Conservation (phyloP, 805 yeast species). For the Cyberlindnera misumaiensis region DNA sequence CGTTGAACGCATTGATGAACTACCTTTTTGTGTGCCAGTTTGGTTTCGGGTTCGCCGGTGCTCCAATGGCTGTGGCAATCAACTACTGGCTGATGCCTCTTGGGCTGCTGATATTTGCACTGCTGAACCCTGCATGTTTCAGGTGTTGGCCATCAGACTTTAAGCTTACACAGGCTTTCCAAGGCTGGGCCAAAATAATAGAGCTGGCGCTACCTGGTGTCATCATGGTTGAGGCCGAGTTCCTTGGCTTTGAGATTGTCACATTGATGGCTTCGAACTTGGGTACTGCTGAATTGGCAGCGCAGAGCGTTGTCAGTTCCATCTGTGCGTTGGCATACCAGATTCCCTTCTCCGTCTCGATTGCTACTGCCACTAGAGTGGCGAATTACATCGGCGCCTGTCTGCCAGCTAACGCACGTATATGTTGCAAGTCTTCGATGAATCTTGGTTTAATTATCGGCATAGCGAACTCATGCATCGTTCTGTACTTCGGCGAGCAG, state of each 20-base stretch:
- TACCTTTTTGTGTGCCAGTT: conserved; percentile 71
- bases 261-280: conserved; percentile 63
- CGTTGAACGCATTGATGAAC: conserved; percentile 59
- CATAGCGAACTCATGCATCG: conserved; percentile 40
- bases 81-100: conserved; percentile 63
- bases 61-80: conserved; percentile 69
- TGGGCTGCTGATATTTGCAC: conserved; percentile 15
- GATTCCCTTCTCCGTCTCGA: conserved; percentile 65
- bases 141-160: conserved; percentile 53
- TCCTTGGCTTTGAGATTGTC: conserved; percentile 64
- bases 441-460: conserved; percentile 37
- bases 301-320: conserved; percentile 67
- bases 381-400: conserved; percentile 66
- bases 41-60: conserved; percentile 77
- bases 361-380: conserved; percentile 65
- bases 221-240: conserved; percentile 70
- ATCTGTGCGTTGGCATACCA: conserved; percentile 60
- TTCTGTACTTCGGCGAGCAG: conserved; percentile 40
- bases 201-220: conserved; percentile 64
- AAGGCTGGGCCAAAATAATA: conserved; percentile 46
- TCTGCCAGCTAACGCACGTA: conserved; percentile 37
- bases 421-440: conserved; percentile 39
- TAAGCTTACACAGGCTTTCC: conserved; percentile 34
- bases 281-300: conserved; percentile 64
- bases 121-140: conserved; percentile 42